Base-by-base conservation (phyloP, 176 grass and related monocot species). In the Zoysia japonica region DNA sequence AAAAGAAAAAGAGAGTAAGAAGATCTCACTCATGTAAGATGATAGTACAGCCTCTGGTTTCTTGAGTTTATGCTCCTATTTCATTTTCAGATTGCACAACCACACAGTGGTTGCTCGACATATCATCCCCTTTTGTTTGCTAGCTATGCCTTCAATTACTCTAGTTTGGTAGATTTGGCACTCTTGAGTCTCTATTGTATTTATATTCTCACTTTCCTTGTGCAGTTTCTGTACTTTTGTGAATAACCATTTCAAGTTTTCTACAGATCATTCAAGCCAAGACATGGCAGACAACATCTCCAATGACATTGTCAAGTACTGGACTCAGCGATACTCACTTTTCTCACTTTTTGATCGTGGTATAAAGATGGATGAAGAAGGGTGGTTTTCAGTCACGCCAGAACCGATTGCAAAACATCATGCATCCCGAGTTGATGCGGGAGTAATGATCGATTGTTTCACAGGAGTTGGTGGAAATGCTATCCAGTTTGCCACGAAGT, bases 331-430 rank as follows among this genome's bases (percentile, higher is more conserved):
- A 38, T 98, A 94, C 59, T 80, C 67, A 54, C 87, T 98, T 77
- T 98, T 98, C 85, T 94, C 95, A n/a, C 87, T 48, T 84, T 98
- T 92, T 83, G 88, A 92, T 85, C 87, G 76, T 38, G 92, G 92
- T 80, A 92, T 98, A 85, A 85, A 94, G 83, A 92, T 98, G 92
- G 95, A 98, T 78, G 86, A 90, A 92, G 92, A 94, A 80, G 95
- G 95, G 40, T 98, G 95, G 95, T 98, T 92, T 85, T 98, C 95
- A 83, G 95, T 98, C 20, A 98, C 95, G 5, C 95, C 92, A 72
- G 92, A 98, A 81, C 53, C 71, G 17, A 94, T 98, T 20, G 95
- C 95, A 80, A 94, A 85, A 72, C 90, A 98, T 91, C 95, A 98
- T 85, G 92, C 91, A 65, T 90, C 85, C 78, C 87, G 92, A 75